phyloP scores from a whole-genome alignment of 1,284 basidiomycete genomes.

The Cutaneotrichosporon mucoides region DNA sequence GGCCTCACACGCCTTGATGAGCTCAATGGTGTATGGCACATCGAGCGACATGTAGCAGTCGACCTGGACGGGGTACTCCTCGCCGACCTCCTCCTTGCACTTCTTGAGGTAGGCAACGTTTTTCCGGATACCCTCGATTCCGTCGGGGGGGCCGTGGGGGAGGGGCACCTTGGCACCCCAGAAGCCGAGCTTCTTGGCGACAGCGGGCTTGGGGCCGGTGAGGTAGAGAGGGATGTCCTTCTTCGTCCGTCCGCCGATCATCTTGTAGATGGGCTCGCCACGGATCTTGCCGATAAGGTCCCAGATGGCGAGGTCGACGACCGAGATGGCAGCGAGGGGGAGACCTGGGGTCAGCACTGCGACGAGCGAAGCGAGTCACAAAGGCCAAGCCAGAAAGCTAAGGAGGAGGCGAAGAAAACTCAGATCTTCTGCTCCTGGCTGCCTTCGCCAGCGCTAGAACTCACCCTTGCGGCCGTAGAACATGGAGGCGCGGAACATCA shows the following conservation, averaged over 20 bases:
- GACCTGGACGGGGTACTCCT: slow-evolving; percentile 55
- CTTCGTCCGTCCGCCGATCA: slow-evolving; percentile 56
- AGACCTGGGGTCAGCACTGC: slow-evolving; percentile 38
- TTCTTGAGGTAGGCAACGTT: slow-evolving; percentile 54
- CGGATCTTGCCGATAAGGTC: slow-evolving; percentile 57
- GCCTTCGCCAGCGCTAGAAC: background rate
- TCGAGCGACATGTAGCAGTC: slow-evolving; percentile 55
- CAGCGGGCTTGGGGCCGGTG: slow-evolving; percentile 53
- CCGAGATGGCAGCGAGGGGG: slow-evolving; percentile 54
- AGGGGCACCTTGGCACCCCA: slow-evolving; percentile 55
- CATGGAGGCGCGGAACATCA: slow-evolving; percentile 52
- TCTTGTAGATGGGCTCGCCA: slow-evolving; percentile 57
- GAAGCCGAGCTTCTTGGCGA: slow-evolving; percentile 55
- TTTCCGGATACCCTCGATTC: slow-evolving; percentile 51
- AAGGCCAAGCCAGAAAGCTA: background rate
- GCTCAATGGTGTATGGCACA: slow-evolving; percentile 52
- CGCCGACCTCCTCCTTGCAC: slow-evolving; percentile 51
- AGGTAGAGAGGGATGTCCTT: slow-evolving; percentile 55
- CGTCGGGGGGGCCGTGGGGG: slow-evolving; percentile 54
- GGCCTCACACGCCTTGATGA: slow-evolving; percentile 51
- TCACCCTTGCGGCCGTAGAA: slow-evolving; percentile 56
- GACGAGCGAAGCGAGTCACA: too few relatives aligned
- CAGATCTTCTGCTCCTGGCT: too few relatives aligned
- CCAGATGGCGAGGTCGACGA: slow-evolving; percentile 56
- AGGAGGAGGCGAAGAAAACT: background rate